Evolutionary conservation across 2,329 filamentous ascomycete genomes (phyloP).

Genomic region (Eutypella sp.): DNA sequence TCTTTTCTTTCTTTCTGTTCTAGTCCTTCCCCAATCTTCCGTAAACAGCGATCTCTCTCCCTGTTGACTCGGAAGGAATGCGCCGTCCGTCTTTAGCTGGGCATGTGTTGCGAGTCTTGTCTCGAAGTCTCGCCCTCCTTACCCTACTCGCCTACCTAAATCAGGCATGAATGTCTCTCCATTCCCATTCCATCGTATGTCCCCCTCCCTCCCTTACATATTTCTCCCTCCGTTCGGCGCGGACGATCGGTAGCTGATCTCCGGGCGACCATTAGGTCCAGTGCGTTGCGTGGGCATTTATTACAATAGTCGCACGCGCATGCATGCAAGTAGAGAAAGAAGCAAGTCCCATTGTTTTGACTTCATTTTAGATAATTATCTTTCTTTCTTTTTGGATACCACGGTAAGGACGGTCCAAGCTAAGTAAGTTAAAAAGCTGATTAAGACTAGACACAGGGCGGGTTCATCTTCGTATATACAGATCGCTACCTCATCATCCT

Average conservation of each 20-base stretch:
- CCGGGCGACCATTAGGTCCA: too few species aligned
- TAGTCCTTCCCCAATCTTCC: too few species aligned
- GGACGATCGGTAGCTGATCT: neutral
- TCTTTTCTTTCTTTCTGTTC: too few species aligned
- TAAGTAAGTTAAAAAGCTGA: too few species aligned
- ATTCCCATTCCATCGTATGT: conserved; percentile 7
- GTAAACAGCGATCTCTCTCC: conserved; percentile 11
- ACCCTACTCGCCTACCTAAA: conserved; percentile 4
- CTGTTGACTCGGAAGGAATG: conserved; percentile 23
- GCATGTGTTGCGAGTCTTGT: too few species aligned
- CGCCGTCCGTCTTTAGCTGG: too few species aligned
- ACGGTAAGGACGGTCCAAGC: conserved; percentile 10
- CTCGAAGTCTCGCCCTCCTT: too few species aligned
- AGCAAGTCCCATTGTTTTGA: conserved; percentile 13
- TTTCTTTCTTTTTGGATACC: conserved; percentile 21
- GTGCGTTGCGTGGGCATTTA: too few species aligned
- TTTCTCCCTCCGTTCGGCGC: conserved; percentile 2
- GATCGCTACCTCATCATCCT: conserved; percentile 9
- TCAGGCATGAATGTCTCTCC: neutral
- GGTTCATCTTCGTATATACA: conserved; percentile 27
- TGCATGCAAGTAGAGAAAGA: too few species aligned
- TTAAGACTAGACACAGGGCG: conserved; percentile 11
- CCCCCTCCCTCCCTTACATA: conserved; percentile 5
- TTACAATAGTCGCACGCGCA: too few species aligned
- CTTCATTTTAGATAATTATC: conserved; percentile 17